Base-by-base conservation (phyloP, 768 basidiomycete species). In the Tulasnella calospora region DNA sequence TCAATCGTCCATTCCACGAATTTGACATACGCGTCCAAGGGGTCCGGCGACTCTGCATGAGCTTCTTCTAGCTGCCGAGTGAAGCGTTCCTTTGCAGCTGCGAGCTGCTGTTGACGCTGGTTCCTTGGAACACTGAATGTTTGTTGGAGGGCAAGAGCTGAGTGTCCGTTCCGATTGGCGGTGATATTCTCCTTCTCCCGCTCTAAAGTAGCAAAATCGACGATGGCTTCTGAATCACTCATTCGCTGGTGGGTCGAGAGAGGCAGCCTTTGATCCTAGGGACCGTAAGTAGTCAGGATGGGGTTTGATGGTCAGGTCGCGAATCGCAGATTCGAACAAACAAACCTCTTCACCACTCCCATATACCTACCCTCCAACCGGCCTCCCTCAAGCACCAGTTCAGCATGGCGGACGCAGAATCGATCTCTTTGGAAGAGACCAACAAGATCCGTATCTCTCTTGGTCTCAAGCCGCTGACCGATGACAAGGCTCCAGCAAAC, bases 381-480 rank as follows among this genome's bases (percentile, higher is more conserved):
- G n/a, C 74, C 44, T 21, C 41, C 36, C 55, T 33, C 33, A 57
- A 71, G 55, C 77, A 55, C 69, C 15, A 70, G 33, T 74, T n/a
- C 47, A 46, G 4, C 61, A 81, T 79, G 77, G 44, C 76, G 27
- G 91, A 93, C 92, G 92, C 94, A 86, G 90, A 94, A 84, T 92
- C 93, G 81, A 92, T 97, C 83, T 93, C 92, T 82, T 89, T 97
- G 83, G 95, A 96, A 83, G 95, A 96, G 87, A 96, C 95, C 47
- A 96, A 96, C 88, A 96, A 93, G 85, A 94, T 98, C 84, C 94
- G 98, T 86, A 90, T 97, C 79, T 92, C 92, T 6, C 89, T 98
- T 51, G 98, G 98, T 80, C 91, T 99, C 79, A 94, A 96, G 83
- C 96, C 98, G 57, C 89, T 99, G 78, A 92, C 92, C 23, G 96